phyloP scores from a whole-genome alignment of 768 basidiomycete species.

The Candolleomyces aberdarensis region DNA sequence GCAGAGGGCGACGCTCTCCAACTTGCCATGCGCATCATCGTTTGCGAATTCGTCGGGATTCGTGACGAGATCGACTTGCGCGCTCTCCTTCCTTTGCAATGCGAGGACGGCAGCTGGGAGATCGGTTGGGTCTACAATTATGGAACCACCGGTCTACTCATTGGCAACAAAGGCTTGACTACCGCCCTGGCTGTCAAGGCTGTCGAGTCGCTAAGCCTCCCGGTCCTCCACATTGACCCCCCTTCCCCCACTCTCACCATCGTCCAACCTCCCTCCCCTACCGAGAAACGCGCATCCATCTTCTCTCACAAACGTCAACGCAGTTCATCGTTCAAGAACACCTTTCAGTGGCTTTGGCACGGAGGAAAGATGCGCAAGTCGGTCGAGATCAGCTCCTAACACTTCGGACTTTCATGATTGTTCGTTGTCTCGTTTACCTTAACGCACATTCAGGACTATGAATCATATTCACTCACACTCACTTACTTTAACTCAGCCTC shows the following conservation, averaged over 20 bases:
- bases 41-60: conserved; percentile 38
- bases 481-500: not conserved
- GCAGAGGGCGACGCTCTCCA: conserved; percentile 49
- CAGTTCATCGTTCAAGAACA: conserved; percentile 23
- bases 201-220: conserved; percentile 28
- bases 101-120: conserved; percentile 55
- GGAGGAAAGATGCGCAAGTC: conserved; percentile 16
- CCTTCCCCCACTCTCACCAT: conserved; percentile 7
- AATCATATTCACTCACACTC: not conserved
- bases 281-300: conserved; percentile 5
- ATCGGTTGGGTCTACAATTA: conserved; percentile 57
- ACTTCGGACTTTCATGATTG: too few relatives aligned
- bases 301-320: conserved; percentile 17
- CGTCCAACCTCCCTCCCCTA: not conserved
- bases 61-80: conserved; percentile 42
- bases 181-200: conserved; percentile 55
- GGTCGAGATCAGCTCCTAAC: not conserved
- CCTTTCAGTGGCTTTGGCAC: conserved; percentile 27
- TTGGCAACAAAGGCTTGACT: conserved; percentile 53
- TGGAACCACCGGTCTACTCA: conserved; percentile 42
- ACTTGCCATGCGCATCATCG: conserved; percentile 53
- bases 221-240: not conserved
- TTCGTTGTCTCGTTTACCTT: too few relatives aligned
- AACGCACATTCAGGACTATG: not conserved
- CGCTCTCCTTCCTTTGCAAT: conserved; percentile 43